Base-by-base conservation (phyloP, 192 early-diverging fungal species). In the Spinellus fusiger region DNA sequence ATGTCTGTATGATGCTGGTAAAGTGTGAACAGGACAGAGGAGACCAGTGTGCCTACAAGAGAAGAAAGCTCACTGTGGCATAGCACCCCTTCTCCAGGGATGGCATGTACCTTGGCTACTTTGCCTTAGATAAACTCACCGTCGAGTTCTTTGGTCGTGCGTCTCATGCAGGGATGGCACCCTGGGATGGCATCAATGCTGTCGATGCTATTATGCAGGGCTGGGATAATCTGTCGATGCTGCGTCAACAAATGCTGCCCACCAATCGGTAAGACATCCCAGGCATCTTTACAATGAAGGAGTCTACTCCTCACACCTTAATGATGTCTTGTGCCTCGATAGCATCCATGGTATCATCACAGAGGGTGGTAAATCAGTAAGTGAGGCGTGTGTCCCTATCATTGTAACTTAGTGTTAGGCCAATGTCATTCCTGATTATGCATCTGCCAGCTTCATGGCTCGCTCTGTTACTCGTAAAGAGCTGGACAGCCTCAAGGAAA, bases 1-100 rank as follows among this genome's bases (percentile, higher is more conserved):
- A 90, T 56, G 61, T 85, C n/a, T 77, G 83, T 56, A 70, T 93
- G 78, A 94, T 94, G 90, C 60, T 85, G 38, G 58, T 60, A 48
- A 60, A n/a, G n/a, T n/a, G n/a, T n/a, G n/a, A n/a, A n/a, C n/a
- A 37, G 13, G 13, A 37, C 35, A 37, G 35, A 37, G 13, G 13
- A 37, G 35, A 37, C 5, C 35, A 12, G 18, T 12, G 40, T 12
- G 13, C 3, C 10, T 44, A 57, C 40, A 44, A 44, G 13, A n/a
- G 10, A 18, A 44, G 3, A 9, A n/a, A 44, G 18, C 18, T 44
- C 40, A 18, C 3, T 12, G 13, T n/a, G 13, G 15, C 3, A n/a
- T 44, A 44, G 32, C 68, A 70, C 27, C 68, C 68, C 31, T 26
- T 31, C 22, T 69, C 77, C 52, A 33, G 48, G 9, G 74, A 82